Base-by-base conservation (phyloP, 805 yeast species). In the Blastobotrys muscicola region DNA sequence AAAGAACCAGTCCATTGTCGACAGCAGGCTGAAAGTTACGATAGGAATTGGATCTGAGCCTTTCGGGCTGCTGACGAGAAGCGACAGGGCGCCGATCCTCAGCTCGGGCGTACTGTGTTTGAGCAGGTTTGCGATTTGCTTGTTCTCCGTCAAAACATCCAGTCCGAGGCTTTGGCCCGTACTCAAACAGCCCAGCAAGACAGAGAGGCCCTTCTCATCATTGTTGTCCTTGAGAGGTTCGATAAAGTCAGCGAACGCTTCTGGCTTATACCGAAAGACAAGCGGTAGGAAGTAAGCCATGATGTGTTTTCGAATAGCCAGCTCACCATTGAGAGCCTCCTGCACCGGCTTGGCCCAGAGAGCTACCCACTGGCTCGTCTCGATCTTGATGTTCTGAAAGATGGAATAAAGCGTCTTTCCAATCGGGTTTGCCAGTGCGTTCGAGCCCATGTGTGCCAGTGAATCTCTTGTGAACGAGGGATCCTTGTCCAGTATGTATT, bases 151-250 rank as follows among this genome's bases (percentile, higher is more conserved):
- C 31, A 68, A 71, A 1, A 68, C 45, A 11, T 52, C 50, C 23
- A 80, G 70, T 1, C 71, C 72, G 16, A 78, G 53, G 33, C 74
- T 76, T 57, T 80, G 84, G 1, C 85, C 90, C 46, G 81, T 70
- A 53, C 73, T 77, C 37, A 81, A 59, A 38, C 80, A 65, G 2
- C 78, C 75, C 9, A 83, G 60, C 33, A 78, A 61, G 1, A 75
- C 57, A 2, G 70, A 61, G 8, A 65, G 53, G 12, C 66, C 61
- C 7, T 50, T 47, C 8, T 50, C 26, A 11, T 44, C 36, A 13
- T 36, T 33, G 2, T 14, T 36, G 29, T 46, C 39, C 11, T 45
- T 20, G 10, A 65, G 48, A 5, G 53, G 46, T 10, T 51, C 47
- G 16, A 72, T 57, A 46, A 80, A 73, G 2, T 49, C 42, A 2